phyloP scores from a whole-genome alignment of 1,284 basidiomycete genomes.

The Vanrija sp. region DNA sequence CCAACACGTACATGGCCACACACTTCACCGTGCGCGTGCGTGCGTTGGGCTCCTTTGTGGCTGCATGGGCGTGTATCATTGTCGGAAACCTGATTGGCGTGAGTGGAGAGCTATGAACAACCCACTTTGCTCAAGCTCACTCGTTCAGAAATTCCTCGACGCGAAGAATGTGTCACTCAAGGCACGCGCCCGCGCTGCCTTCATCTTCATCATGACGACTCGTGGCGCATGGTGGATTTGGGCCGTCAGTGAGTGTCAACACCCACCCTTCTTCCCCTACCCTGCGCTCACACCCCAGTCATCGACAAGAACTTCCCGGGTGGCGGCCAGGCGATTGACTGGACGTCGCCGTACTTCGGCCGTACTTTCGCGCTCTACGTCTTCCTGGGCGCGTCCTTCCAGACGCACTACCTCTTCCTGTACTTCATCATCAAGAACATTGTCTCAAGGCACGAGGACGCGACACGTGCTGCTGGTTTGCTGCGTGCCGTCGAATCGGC shows the following conservation, averaged over 20 bases:
- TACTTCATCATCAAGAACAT: constrained; percentile 9
- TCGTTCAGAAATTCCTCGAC: constrained; percentile 1
- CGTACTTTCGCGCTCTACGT: constrained; percentile 12
- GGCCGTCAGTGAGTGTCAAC: not conserved
- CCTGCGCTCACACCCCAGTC: not conserved
- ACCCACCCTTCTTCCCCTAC: too few species aligned
- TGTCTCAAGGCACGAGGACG: not conserved
- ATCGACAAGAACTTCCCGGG: constrained; percentile 2
- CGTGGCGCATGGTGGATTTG: constrained; percentile 12
- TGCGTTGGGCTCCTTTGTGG: constrained; percentile 1
- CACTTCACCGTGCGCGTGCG: constrained; percentile 7
- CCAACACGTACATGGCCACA: constrained; percentile 7
- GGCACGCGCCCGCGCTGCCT: not conserved
- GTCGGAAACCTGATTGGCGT: constrained; percentile 2
- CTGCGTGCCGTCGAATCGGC: constrained; percentile 6
- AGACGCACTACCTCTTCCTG: constrained; percentile 7
- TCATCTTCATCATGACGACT: constrained; percentile 1
- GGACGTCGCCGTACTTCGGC: constrained; percentile 2
- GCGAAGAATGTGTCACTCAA: not conserved
- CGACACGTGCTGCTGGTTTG: not conserved
- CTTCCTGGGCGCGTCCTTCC: constrained; percentile 5
- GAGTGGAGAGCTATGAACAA: too few species aligned
- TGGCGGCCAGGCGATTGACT: constrained; percentile 1
- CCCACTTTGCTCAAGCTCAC: too few species aligned
- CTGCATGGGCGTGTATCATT: constrained; percentile 3